Evolutionary conservation across 257 asterid species (phyloP).

Genomic region (Solanum appendiculatum): DNA sequence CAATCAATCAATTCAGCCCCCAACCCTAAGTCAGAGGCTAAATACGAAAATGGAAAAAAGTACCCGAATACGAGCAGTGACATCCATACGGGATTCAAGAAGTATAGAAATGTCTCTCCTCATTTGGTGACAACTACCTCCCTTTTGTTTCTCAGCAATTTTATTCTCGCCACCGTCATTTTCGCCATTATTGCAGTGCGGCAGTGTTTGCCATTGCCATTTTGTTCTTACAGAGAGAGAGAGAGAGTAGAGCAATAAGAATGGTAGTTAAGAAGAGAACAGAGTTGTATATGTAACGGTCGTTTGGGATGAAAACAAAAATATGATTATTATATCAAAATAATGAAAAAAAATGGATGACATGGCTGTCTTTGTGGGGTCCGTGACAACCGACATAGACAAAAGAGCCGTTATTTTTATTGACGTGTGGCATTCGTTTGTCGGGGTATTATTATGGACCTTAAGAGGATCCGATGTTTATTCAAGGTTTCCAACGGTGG

Average conservation of each 20-base stretch:
- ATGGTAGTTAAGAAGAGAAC: neutral
- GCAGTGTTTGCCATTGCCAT: conserved; percentile 47
- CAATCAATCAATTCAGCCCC: neutral
- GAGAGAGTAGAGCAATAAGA: neutral
- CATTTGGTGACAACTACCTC: conserved; percentile 89
- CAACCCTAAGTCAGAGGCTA: neutral
- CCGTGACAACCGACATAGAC: neutral
- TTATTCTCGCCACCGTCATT: conserved; percentile 94
- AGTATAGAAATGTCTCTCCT: conserved; percentile 93
- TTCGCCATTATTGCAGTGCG: conserved; percentile 80
- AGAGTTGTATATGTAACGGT: conserved; percentile 46
- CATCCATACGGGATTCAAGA: conserved; percentile 76
- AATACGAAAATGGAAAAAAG: neutral
- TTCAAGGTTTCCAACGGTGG: neutral
- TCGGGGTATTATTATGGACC: neutral
- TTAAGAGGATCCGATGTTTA: neutral
- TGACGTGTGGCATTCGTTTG: neutral
- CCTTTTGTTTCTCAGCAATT: conserved; percentile 89
- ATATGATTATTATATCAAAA: neutral
- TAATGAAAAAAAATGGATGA: neutral
- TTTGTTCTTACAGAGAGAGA: neutral
- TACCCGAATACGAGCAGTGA: conserved; percentile 92
- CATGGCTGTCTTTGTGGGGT: conserved; percentile 21
- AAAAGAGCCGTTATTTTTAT: neutral
- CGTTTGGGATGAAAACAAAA: conserved; percentile 11